Base-by-base conservation (phyloP, 345 rosid genomes). In the Raphanus sativus region DNA sequence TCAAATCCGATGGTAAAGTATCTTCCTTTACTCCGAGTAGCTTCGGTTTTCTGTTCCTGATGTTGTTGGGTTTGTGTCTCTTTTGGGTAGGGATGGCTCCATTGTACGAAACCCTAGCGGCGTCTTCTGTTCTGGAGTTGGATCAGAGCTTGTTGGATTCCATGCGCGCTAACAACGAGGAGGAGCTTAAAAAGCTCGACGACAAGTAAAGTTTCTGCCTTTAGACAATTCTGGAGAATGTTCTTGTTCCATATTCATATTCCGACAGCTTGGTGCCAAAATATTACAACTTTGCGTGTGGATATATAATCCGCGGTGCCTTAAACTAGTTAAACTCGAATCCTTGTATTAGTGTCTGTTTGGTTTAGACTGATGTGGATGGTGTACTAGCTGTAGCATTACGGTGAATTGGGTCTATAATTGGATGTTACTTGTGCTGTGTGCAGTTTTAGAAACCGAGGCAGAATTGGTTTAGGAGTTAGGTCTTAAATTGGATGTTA, bases 1-100 rank as follows among this genome's bases (percentile, higher is more conserved):
- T 92, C 81, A 86, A 87, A 77, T 77, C 94, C 74, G 88, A 91
- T 59, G 89, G 99, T 92, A 42, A 79, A 64, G 50, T 70, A 63
- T 9, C 81, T 52, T 36, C 16, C 2, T 81, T 70, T 32, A 5
- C 34, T 32, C 34, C 34, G 34, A 56, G 21, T 40, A 24, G 3
- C 70, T 62, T 62, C 25, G 17, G 59, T n/a, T 54, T 16, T 54
- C 4, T 55, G 61, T 55, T 55, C 12, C 61, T 55, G 26, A 55
- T 55, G 13, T 17, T 55, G 29, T 28, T n/a, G n/a, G n/a, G 25
- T 55, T 55, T 4, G 25, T 7, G 61, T 55, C 1, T 17, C 21
- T 54, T 2, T 48, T 21, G 7, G 2, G 11, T 16, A 55, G 61
- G 24, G 26, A 55, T 21, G 24, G 29, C 61, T 55, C 61, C 61